Base-by-base conservation (phyloP, 495 filamentous ascomycete genomes). In the Daldinia grandis region DNA sequence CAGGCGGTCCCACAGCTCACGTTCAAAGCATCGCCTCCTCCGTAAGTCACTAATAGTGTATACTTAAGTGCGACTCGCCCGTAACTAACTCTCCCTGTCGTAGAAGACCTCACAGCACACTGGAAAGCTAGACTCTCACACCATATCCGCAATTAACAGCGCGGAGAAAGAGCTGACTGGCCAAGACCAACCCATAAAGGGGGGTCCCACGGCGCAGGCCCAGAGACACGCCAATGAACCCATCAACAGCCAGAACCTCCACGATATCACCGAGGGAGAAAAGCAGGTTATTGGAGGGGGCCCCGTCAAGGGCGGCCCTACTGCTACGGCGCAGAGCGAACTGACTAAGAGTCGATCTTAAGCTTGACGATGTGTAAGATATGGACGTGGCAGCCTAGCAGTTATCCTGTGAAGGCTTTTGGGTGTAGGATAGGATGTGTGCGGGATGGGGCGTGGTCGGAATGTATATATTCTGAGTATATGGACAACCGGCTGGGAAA, bases 231-330 rank as follows among this genome's bases (percentile, higher is more conserved):
- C 58, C 24, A 68, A 72, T 61, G 62, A 75, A 17, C 54, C 64
- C 33, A 67, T 76, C 40, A 71, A 68, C 28, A 38, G 58, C 19
- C 49, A 73, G 67, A 68, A 63, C 42, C 58, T 77, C 6, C 72
- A 75, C 54, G 76, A 76, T 58, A 78, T 78, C 33, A 79, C 74
- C 10, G 63, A 74, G 51, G 76, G 74, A 42, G 76, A 78, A 66
- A 63, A 73, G 35, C 28, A 35, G 25, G 47, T 76, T 12, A 77
- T 68, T 0, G 74, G 62, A 15, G 74, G 65, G n/a, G n/a, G n/a
- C n/a, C n/a, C n/a, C n/a, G 61, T 77, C 28, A 76, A 76, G 35
- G 68, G 76, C 2, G 77, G 74, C 5, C 77, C 72, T 8, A 78
- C 76, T 10, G 30, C 68, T 7, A 66, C 67, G 10, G 76, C 74